Base-by-base conservation (phyloP, 2,329 filamentous ascomycete genomes). In the Aspergillus glaucus region DNA sequence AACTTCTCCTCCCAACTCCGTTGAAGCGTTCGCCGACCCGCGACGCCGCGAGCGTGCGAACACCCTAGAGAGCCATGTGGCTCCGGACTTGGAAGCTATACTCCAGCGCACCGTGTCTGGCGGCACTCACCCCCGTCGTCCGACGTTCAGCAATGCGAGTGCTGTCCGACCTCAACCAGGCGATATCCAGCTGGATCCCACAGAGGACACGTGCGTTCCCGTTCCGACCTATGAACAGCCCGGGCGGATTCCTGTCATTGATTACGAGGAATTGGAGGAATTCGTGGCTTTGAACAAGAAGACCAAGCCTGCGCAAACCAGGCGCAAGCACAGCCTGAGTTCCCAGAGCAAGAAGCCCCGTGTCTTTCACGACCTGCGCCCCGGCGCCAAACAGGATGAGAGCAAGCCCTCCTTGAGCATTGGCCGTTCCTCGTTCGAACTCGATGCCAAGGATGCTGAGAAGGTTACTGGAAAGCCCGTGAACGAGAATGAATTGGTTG, bases 11-110 rank as follows among this genome's bases (percentile, higher is more conserved):
- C 93, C 93, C 6, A 98, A 96, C 68, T 98, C 93, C 0, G 90
- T 98, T 45, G 95, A 97, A 68, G 93, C 93, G 3, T 98, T 98
- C 69, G 93, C 93, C 15, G 88, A 93, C 62, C 88, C 88, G 48
- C 86, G 89, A 45, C 87, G 89, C 50, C 85, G 91, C 50, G 88
- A 92, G 64, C 86, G 91, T 40, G 78, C 82, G 43, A 79, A 81
- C 44, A 86, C 84, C 3, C 65, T 81, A 53, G 88, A 84, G 51
- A 85, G 81, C 65, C 72, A 75, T 56, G 70, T 63, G 14, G 69
- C 76, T 30, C 79, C 79, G 2, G 76, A 80, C 30, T 59, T 79
- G 12, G 75, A 82, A 21, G 74, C 80, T 19, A 76, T 80, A 21
- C 73, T 91, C 24, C 82, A 87, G 54, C 81, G 88, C 28, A 85